These are phyloP conservation scores for Baudoinia panamericana DNA, from an alignment of 495 filamentous ascomycete genomes.

Conservation along the genomic window DNA sequence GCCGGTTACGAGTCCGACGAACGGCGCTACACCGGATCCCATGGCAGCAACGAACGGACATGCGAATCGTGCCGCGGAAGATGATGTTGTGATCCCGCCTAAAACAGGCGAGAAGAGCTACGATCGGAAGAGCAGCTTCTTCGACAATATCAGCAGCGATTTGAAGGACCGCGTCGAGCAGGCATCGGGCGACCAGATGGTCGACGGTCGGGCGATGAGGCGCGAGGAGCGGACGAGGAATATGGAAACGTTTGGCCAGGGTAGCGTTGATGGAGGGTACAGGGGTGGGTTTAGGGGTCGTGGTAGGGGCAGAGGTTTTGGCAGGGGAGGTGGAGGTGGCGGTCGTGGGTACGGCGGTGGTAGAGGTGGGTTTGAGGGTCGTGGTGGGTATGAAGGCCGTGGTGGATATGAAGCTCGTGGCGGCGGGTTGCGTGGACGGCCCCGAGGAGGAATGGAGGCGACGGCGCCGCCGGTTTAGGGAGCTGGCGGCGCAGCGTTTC, in stretches of 20 bases:
- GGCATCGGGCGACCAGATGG: slow-evolving; percentile 23
- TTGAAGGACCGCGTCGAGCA: slow-evolving; percentile 71
- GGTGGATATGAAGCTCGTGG: not conserved
- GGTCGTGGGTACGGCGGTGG: slow-evolving; percentile 33
- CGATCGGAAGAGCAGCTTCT: slow-evolving; percentile 78
- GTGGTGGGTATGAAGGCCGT: slow-evolving; percentile 9
- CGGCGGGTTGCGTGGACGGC: slow-evolving; percentile 1
- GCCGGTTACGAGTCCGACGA: slow-evolving; percentile 1
- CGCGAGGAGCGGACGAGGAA: slow-evolving; percentile 89
- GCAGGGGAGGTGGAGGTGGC: slow-evolving; percentile 52
- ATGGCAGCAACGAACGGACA: slow-evolving; percentile 17
- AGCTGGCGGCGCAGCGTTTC: no score
- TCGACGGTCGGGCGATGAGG: slow-evolving; percentile 81
- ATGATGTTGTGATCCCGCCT: slow-evolving; percentile 30
- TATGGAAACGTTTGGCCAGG: slow-evolving; percentile 96
- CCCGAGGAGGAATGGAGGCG: not conserved
- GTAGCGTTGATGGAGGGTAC: slow-evolving; percentile 79
- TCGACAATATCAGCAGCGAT: slow-evolving; percentile 95
- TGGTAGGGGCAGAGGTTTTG: slow-evolving; percentile 47
- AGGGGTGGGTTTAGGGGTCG: slow-evolving; percentile 34
- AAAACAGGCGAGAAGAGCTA: slow-evolving; percentile 42
- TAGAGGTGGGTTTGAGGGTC: slow-evolving; percentile 22
- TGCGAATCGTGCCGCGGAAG: slow-evolving; percentile 26
- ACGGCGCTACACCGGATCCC: slow-evolving; percentile 14
- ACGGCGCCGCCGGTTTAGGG: slow-evolving; percentile 1